These are phyloP conservation scores for Aristolochia californica DNA, from an alignment of 164 flowering plant species.

Conservation along the genomic window DNA sequence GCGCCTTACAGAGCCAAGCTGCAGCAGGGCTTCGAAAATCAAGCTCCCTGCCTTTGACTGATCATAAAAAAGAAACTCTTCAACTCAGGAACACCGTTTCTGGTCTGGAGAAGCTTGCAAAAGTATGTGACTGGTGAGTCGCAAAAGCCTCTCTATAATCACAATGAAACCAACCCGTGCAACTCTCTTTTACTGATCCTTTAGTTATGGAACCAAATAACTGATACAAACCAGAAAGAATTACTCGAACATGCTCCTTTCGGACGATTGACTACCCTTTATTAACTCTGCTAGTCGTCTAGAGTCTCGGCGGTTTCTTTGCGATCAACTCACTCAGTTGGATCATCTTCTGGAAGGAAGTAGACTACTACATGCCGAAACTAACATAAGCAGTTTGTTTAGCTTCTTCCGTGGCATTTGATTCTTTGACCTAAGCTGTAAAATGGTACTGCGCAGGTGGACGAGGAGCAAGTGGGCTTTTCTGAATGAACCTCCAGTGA, in stretches of 20 bases:
- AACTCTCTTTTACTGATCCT: neutral
- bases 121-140: constrained; percentile 40
- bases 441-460: constrained; percentile 47
- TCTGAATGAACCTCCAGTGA: constrained; percentile 46
- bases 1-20: too few species aligned
- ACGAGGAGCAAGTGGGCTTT: constrained; percentile 65
- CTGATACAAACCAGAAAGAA: neutral
- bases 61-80: constrained; percentile 6
- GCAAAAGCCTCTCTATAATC: too few species aligned
- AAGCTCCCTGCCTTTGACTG: constrained; percentile 28
- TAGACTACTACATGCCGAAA: too few species aligned
- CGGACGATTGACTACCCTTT: neutral
- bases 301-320: too few species aligned
- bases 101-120: constrained; percentile 20
- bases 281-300: neutral
- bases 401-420: too few species aligned
- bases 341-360: too few species aligned
- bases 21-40: constrained; percentile 21
- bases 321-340: too few species aligned
- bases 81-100: constrained; percentile 12
- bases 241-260: too few species aligned
- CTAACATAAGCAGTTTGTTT: too few species aligned
- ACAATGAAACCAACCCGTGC: too few species aligned
- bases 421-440: neutral
- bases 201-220: neutral